Conservation (phyloP, 2,329 filamentous ascomycete species). For the Hypoxylon sp. region DNA sequence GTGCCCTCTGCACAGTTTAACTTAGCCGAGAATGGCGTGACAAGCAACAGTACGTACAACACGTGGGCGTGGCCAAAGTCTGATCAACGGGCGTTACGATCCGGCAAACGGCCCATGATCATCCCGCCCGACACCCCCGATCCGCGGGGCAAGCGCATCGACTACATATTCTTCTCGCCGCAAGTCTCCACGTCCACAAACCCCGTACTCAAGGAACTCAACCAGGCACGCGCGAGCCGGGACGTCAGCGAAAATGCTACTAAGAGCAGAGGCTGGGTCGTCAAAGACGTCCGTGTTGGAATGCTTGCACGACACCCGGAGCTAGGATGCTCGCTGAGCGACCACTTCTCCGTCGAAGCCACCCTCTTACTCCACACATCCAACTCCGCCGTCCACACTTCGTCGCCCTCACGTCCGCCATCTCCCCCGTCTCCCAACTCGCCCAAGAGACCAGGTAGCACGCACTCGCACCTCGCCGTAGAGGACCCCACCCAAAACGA, state of each 20-base stretch:
- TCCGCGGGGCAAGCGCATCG: conserved; percentile 84
- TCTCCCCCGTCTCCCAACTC: conserved; percentile 27
- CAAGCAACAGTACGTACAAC: conserved; percentile 88
- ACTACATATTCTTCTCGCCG: conserved; percentile 90
- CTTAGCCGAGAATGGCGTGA: conserved; percentile 84
- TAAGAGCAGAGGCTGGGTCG: conserved; percentile 70
- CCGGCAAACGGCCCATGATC: conserved; percentile 71
- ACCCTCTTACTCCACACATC: conserved; percentile 72
- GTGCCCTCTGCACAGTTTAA: conserved; percentile 85
- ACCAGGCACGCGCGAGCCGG: conserved; percentile 35
- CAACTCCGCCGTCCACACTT: conserved; percentile 22
- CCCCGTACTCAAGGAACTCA: conserved; percentile 37
- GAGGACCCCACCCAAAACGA: conserved; percentile 29
- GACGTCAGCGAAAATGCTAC: conserved; percentile 51
- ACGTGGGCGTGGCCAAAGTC: conserved; percentile 91
- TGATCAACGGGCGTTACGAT: conserved; percentile 76
- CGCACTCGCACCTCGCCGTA: conserved; percentile 35
- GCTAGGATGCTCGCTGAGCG: conserved; percentile 88
- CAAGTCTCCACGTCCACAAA: conserved; percentile 54
- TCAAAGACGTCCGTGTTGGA: conserved; percentile 79
- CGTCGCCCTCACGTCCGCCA: conserved; percentile 27
- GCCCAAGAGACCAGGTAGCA: conserved; percentile 11
- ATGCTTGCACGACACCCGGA: conserved; percentile 87
- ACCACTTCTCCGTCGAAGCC: conserved; percentile 93
- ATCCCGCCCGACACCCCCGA: conserved; percentile 79